Evolutionary conservation across 306 rosid genomes (phyloP), one percentile per base, ranked within the genome.

Genomic region (Quercus bicolor): DNA sequence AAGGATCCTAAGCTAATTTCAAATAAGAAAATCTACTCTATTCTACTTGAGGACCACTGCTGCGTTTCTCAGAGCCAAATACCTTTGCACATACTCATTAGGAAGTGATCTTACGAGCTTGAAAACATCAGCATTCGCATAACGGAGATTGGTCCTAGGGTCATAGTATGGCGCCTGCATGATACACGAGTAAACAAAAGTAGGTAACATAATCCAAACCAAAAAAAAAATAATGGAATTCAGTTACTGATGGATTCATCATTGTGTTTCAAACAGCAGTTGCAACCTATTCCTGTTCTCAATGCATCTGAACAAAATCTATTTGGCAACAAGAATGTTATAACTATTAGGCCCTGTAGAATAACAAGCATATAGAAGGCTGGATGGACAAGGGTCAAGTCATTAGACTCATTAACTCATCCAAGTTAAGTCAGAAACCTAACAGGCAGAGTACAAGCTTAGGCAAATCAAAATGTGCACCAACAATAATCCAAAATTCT

Each of bases 151-250:
- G 71, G 97, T 92, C 86, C 92, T 87, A 5, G 98, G 98, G 80
- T 94, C 98, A 73, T 84, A 83, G 81, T 94, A 92, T 28, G 96
- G 97, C 75, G 97, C 97, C 98, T 94, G 95, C 88, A 85, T 26
- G 31, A 53, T 60, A 61, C 74, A 73, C 5, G 80, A 26, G 68
- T 48, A 73, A 45, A 56, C 56, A 52, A 75, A 68, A 52, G 52
- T 53, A 59, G 28, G 78, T 26, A 31, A 59, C 40, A 52, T 19
- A 14, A 7, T 8, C 45, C 45, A 40, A 40, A 40, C 21, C 24
- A 81, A 70, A 34, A 77, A 45, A 48, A 10, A 48, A 48, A 12
- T 2, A 54, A 70, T 18, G 57, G 37, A 45, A 23, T 57, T 64
- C 43, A 29, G 20, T 9, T 20, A 73, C 6, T 73, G 15, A 1